Percentiles rank a stretch among this genome's conserved stretches.
These are phyloP conservation scores for Suhomyces emberorum DNA, from an alignment of 805 yeast genomes.

Conservation along the genomic window DNA sequence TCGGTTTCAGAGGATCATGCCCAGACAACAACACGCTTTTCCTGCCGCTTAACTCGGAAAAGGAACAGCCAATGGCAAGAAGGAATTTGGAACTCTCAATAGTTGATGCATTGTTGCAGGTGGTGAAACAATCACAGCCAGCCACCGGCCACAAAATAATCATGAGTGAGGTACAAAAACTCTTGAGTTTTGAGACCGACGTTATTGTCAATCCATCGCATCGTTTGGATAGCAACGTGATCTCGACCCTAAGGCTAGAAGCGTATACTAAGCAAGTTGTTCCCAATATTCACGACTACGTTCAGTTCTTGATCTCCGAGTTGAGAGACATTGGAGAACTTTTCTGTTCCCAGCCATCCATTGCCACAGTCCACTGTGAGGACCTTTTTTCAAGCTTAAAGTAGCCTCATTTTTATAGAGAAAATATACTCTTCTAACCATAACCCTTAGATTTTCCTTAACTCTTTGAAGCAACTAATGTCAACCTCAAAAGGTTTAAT, in stretches of 20 bases:
- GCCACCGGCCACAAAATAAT: constrained; percentile 6
- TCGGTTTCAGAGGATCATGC: not conserved
- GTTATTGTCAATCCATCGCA: not conserved
- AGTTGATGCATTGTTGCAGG: constrained; percentile 14
- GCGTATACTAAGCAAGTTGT: constrained; percentile 3
- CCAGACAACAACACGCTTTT: not conserved
- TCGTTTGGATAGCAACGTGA: not conserved
- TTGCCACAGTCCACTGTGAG: constrained; percentile 11
- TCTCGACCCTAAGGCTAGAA: constrained; percentile 3
- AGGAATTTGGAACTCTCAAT: constrained; percentile 19
- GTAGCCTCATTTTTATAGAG: constrained; percentile 1
- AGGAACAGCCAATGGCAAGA: constrained; percentile 1
- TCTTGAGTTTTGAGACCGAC: not conserved
- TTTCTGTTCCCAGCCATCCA: constrained; percentile 7
- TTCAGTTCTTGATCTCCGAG: constrained; percentile 10
- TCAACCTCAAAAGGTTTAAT: no score
- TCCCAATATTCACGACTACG: constrained; percentile 10
- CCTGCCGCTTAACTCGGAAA: not conserved
- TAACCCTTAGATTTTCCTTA: no score
- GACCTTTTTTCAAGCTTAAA: constrained; percentile 6
- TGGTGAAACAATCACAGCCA: not conserved
- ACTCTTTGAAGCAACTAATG: no score
- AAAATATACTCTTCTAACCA: no score
- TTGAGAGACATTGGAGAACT: constrained; percentile 7
- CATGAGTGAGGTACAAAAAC: constrained; percentile 6